These are phyloP conservation scores for Solanum virginianum DNA, from an alignment of 257 asterid genomes.

Conservation along the genomic window DNA sequence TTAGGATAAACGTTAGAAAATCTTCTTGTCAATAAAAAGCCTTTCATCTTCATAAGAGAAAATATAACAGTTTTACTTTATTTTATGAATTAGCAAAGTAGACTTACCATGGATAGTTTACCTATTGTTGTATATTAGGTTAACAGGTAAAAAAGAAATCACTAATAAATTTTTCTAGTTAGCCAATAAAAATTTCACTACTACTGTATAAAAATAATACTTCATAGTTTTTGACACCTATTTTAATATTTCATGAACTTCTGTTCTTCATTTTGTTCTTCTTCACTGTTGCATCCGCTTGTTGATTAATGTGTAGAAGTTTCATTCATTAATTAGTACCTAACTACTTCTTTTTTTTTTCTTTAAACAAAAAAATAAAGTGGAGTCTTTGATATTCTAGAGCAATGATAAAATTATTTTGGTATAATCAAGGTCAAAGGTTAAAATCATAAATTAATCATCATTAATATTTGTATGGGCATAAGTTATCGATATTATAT, in stretches of 20 bases:
- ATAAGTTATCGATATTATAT: no score
- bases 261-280: neutral
- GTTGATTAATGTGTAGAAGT: neutral
- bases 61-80: no score
- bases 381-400: neutral
- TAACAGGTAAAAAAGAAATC: neutral
- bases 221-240: neutral
- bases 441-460: no score
- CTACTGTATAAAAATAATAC: no score
- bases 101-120: neutral
- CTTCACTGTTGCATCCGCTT: neutral
- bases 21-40: no score
- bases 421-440: no score
- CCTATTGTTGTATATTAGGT: neutral
- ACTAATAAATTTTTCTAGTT: neutral
- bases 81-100: neutral
- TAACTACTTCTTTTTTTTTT: neutral
- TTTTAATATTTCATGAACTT: neutral
- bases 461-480: no score
- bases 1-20: no score
- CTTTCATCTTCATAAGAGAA: no score
- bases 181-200: neutral
- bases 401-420: no score
- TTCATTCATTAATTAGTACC: neutral
- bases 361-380: neutral